Evolutionary conservation across 2,329 filamentous ascomycete species (phyloP).

Genomic region (Epichloe sibirici): DNA sequence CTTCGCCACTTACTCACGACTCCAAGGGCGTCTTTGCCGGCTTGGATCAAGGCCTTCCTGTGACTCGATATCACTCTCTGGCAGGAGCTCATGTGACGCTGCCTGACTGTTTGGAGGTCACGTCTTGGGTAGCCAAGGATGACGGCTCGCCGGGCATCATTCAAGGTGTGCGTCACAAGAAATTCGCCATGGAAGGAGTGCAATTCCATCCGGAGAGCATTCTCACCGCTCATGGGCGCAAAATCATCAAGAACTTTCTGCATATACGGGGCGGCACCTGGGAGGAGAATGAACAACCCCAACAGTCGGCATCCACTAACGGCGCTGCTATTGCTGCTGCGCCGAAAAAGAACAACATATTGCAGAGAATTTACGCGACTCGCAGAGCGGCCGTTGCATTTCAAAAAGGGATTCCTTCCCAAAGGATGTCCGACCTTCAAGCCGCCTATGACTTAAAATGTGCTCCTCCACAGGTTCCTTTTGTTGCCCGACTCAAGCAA

Average conservation of each 20-base stretch:
- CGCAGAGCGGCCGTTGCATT: constrained; percentile 62
- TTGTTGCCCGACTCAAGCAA: constrained; percentile 65
- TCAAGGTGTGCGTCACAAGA: constrained; percentile 92
- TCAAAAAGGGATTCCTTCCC: constrained; percentile 78
- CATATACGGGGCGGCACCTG: constrained; percentile 82
- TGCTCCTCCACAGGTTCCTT: constrained; percentile 71
- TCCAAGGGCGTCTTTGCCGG: constrained; percentile 79
- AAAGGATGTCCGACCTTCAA: constrained; percentile 71
- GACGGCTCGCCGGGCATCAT: constrained; percentile 77
- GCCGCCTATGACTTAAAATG: constrained; percentile 75
- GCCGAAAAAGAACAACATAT: constrained; percentile 65
- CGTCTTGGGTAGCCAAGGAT: constrained; percentile 72
- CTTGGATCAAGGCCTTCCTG: constrained; percentile 68
- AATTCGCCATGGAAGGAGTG: constrained; percentile 84
- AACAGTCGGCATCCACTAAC: constrained; percentile 25
- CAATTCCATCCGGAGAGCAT: constrained; percentile 99
- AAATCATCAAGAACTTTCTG: constrained; percentile 89
- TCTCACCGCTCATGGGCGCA: constrained; percentile 72
- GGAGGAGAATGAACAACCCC: constrained; percentile 60
- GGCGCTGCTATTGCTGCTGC: constrained; percentile 14
- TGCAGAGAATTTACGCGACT: constrained; percentile 81
- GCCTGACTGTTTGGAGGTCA: constrained; percentile 75
- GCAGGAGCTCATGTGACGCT: constrained; percentile 83
- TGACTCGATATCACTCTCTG: constrained; percentile 92
- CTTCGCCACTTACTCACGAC: constrained; percentile 81